A percentile compares a stretch with the other conserved stretches of the same genome.
phyloP scores from a whole-genome alignment of 768 basidiomycete genomes.

The Pisolithus orientalis region DNA sequence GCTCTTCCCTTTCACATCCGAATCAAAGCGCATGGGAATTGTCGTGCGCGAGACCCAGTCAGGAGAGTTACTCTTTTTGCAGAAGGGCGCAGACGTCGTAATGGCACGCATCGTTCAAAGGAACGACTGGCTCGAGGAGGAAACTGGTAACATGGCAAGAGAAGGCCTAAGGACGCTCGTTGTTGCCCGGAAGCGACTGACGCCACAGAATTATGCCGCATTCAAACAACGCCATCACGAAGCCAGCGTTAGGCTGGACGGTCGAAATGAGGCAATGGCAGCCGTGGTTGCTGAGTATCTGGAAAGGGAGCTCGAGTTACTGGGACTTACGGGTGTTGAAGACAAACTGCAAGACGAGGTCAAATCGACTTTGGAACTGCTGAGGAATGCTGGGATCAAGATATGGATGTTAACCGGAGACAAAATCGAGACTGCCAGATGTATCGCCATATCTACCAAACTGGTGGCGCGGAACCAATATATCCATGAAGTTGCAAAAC shows the following conservation, averaged over 20 bases:
- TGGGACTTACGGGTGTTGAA: conserved; percentile 97
- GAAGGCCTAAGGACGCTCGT: conserved; percentile 95
- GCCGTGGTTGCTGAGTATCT: conserved; percentile 68
- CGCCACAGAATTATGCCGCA: conserved; percentile 58
- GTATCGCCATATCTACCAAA: conserved; percentile 97
- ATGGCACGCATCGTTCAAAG: conserved; percentile 93
- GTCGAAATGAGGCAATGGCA: conserved; percentile 76
- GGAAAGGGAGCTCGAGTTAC: conserved; percentile 84
- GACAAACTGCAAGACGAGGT: conserved; percentile 98
- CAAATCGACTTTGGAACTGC: conserved; percentile 83
- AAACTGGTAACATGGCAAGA: conserved; percentile 96
- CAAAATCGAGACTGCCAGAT: conserved; percentile 97
- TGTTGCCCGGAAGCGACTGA: conserved; percentile 76
- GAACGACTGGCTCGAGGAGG: conserved; percentile 99
- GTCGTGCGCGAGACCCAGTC: conserved; percentile 74
- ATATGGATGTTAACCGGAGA: conserved; percentile 99
- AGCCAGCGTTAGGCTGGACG: conserved; percentile 75
- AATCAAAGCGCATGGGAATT: conserved; percentile 99
- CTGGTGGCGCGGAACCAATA: conserved; percentile 94
- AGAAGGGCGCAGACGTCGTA: conserved; percentile 98
- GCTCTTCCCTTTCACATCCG: conserved; percentile 97
- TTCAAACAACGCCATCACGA: conserved; percentile 70
- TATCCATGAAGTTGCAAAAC: conserved; percentile 92
- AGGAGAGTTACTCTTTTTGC: conserved; percentile 82
- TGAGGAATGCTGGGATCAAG: conserved; percentile 94